Evolutionary conservation across 1,284 basidiomycete species (phyloP).

Genomic region (Phaffia rhodozyma): DNA sequence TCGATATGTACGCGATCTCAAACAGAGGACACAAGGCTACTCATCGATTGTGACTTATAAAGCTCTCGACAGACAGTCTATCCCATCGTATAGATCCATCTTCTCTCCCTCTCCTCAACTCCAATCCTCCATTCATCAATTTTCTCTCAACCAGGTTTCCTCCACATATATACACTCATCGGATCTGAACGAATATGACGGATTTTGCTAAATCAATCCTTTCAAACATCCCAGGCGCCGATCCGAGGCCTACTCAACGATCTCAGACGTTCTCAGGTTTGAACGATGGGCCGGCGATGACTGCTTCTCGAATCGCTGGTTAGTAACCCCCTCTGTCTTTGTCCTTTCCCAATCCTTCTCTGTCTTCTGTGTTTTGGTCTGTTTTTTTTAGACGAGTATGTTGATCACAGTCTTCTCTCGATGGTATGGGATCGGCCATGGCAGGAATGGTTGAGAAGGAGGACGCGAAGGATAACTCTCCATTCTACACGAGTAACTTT

Average conservation of each 20-base stretch:
- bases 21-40: too few relatives aligned
- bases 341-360: neutral
- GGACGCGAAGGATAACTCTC: conserved; percentile 28
- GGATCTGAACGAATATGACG: conserved; percentile 22
- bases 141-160: too few relatives aligned
- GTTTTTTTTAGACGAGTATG: too few relatives aligned
- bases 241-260: conserved; percentile 28
- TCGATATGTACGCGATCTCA: too few relatives aligned
- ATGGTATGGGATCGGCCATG: neutral
- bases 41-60: too few relatives aligned
- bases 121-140: too few relatives aligned
- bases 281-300: conserved; percentile 31
- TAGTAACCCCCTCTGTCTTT: neutral
- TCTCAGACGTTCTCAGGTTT: conserved; percentile 29
- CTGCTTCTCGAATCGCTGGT: conserved; percentile 29
- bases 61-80: too few relatives aligned
- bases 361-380: neutral
- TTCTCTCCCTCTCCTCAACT: too few relatives aligned
- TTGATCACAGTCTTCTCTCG: neutral
- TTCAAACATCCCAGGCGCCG: conserved; percentile 28
- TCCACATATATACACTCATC: too few relatives aligned
- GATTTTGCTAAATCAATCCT: conserved; percentile 28
- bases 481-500: conserved; percentile 31
- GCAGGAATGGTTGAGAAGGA: conserved; percentile 23
- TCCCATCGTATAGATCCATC: too few relatives aligned